Conservation (phyloP, 371 early-diverging fungal genomes). For the Mucor velutinosus region DNA sequence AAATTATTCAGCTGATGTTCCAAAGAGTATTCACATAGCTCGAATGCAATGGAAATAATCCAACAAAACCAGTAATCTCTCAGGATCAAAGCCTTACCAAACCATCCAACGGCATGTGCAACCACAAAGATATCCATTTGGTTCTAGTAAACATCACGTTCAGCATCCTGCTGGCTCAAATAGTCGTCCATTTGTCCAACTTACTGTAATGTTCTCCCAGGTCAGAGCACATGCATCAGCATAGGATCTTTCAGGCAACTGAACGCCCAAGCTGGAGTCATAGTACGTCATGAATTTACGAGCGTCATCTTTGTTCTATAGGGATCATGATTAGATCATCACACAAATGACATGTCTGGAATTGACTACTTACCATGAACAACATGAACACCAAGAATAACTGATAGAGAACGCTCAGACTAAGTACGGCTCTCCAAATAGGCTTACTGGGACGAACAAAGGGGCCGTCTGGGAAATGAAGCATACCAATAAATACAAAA, state of each 20-base stretch:
- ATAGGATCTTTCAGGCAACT: slow-evolving; percentile 90
- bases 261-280: slow-evolving; percentile 80
- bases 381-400: slow-evolving; percentile 85
- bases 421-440: slow-evolving; percentile 90
- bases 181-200: background rate
- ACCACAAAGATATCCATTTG: slow-evolving; percentile 94
- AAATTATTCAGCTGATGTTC: slow-evolving; percentile 96
- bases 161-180: background rate
- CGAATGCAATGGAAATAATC: slow-evolving; percentile 93
- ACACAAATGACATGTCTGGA: background rate
- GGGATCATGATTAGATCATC: background rate
- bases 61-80: slow-evolving; percentile 95
- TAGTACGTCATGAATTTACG: slow-evolving; percentile 77
- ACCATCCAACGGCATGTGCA: slow-evolving; percentile 96
- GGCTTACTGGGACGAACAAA: slow-evolving; percentile 95
- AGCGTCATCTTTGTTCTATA: slow-evolving; percentile 83
- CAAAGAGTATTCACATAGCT: slow-evolving; percentile 93
- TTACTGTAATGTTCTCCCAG: slow-evolving; percentile 71
- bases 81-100: slow-evolving; percentile 88
- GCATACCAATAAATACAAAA: slow-evolving; percentile 82
- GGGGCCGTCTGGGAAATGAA: slow-evolving; percentile 92
- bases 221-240: slow-evolving; percentile 87
- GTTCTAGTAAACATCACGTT: slow-evolving; percentile 41
- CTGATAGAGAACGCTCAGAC: slow-evolving; percentile 84
- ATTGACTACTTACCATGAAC: slow-evolving; percentile 72